These are phyloP conservation scores for Eurotiales sp. DNA, from an alignment of 2,329 filamentous ascomycete species.

Conservation along the genomic window DNA sequence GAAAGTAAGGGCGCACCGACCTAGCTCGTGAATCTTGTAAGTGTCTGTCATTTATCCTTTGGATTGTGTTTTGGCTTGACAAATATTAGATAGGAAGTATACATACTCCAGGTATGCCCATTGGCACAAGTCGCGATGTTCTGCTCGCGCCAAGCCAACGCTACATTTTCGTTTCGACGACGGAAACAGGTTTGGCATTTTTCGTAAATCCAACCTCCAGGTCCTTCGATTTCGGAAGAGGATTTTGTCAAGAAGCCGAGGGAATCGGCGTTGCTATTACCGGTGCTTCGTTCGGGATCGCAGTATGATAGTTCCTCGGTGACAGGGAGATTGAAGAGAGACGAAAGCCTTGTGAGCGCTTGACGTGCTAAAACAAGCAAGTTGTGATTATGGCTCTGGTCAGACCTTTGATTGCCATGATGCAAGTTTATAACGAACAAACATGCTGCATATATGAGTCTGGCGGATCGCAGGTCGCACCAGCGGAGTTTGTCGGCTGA, in stretches of 20 bases:
- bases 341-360: conserved; percentile 22
- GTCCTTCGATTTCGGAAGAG: conserved; percentile 21
- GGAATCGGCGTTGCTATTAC: neutral
- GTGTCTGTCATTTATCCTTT: neutral
- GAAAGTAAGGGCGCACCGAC: conserved; percentile 54
- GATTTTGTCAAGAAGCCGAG: conserved; percentile 20
- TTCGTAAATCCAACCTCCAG: conserved; percentile 37
- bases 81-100: neutral
- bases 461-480: conserved; percentile 24
- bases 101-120: conserved; percentile 51
- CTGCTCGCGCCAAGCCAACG: conserved; percentile 47
- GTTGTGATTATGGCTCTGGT: neutral
- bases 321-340: conserved; percentile 16
- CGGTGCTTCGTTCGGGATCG: neutral
- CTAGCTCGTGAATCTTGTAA: conserved; percentile 26
- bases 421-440: conserved; percentile 33
- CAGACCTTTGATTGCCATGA: conserved; percentile 14
- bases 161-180: conserved; percentile 18
- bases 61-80: neutral
- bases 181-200: conserved; percentile 51
- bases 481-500: conserved; percentile 16
- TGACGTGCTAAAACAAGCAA: conserved; percentile 24
- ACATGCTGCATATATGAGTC: conserved; percentile 33
- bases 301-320: conserved; percentile 31
- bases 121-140: conserved; percentile 46